Evolutionary conservation across 2,329 filamentous ascomycete species (phyloP), one percentile per base, ranked within the genome.

Genomic region (Colletotrichum sublineola): DNA sequence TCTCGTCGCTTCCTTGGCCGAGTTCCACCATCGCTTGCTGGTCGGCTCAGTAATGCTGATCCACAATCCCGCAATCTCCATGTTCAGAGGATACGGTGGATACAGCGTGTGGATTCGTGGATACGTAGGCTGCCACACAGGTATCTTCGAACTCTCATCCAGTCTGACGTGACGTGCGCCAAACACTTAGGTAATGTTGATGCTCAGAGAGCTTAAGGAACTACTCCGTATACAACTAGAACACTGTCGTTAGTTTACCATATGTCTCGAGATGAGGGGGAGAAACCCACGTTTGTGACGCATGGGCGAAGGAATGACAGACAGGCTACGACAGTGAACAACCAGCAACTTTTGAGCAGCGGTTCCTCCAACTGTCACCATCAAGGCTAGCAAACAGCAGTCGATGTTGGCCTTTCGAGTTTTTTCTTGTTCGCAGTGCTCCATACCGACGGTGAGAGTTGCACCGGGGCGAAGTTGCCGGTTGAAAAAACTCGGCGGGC

Each of bases 21-120:
- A 69, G 60, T 11, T 58, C 42, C 42, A 36, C 60, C 55, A 18
- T 53, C 40, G 29, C 33, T 61, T 15, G 42, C 55, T 48, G 52
- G 60, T 38, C 33, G 57, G 63, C 24, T 62, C 18, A 46, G 55
- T 56, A 20, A 24, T 52, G 36, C 42, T 63, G 68, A 36, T 20
- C 66, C 69, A 69, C 55, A 64, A 38, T 44, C 33, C 56, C 64
- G 55, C 50, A 50, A 62, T 60, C 66, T 55, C 60, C 53, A 64
- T 60, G 58, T 9, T 60, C 40, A 63, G 46, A 62, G 33, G 42
- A 15, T 24, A 46, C 55, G 68, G 42, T 48, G 63, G 40, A 29
- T 61, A 46, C 38, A 18, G 18, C n/a, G 46, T 65, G 69, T 69
- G 69, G 69, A 72, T 69, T 42, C 69, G 69, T 69, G 66, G 69